A percentile compares a stretch with the other conserved stretches of the same genome.
Evolutionary conservation across 2,329 filamentous ascomycete genomes (phyloP).

Genomic region (Fusarium tanahbumbuense): DNA sequence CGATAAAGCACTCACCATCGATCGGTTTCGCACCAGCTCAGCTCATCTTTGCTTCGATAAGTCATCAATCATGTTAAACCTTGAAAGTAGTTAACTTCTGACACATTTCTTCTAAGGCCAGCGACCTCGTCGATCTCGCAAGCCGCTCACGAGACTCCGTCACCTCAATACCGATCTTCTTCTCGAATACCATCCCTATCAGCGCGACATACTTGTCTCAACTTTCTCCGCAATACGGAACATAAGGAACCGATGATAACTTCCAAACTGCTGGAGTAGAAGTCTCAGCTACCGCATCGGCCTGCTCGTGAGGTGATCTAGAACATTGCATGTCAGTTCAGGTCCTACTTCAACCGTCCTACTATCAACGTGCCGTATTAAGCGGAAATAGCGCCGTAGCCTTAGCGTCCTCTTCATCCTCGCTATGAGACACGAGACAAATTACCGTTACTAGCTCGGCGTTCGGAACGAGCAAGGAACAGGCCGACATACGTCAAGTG

Average conservation of each 20-base stretch:
- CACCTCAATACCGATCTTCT: not conserved
- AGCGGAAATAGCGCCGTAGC: not conserved
- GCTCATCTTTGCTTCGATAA: not conserved
- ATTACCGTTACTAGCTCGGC: constrained; percentile 18
- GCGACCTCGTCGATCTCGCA: not conserved
- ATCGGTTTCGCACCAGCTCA: not conserved
- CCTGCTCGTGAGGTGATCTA: not conserved
- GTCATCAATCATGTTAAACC: not conserved
- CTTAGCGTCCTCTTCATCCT: not conserved
- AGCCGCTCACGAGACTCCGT: not conserved
- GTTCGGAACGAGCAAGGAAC: constrained; percentile 5
- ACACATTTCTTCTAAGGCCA: not conserved
- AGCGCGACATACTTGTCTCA: not conserved
- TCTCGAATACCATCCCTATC: not conserved
- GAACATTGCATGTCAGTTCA: not conserved
- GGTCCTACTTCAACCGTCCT: not conserved
- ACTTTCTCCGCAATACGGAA: not conserved
- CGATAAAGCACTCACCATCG: not conserved
- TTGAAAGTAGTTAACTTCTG: not conserved
- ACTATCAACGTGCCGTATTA: not conserved
- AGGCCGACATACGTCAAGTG: constrained; percentile 10
- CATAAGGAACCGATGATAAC: not conserved
- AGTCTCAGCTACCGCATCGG: not conserved
- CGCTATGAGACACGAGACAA: not conserved
- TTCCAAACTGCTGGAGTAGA: not conserved